Evolutionary conservation across 2,329 filamentous ascomycete species (phyloP).

Genomic region (Colletotrichum sp.): DNA sequence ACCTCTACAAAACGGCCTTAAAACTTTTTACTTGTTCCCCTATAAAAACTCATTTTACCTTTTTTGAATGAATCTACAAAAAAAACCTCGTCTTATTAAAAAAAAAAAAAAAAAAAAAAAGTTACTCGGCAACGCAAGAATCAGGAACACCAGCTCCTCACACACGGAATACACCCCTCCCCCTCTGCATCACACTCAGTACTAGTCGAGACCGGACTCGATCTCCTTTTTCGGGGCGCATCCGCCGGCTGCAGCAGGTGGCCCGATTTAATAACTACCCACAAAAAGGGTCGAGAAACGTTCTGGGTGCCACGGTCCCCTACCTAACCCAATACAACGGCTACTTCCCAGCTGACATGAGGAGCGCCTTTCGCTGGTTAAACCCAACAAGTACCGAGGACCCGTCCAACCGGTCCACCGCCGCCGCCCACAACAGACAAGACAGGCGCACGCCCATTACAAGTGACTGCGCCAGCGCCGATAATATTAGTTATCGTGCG

Average conservation of each 20-base stretch:
- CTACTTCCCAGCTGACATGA: slow-evolving; percentile 23
- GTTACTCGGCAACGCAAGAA: neutral
- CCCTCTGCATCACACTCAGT: neutral
- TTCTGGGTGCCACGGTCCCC: slow-evolving; percentile 21
- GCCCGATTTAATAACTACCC: slow-evolving; percentile 23
- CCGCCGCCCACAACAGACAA: slow-evolving; percentile 22
- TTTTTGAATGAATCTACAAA: too few relatives aligned
- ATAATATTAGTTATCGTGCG: slow-evolving; percentile 44
- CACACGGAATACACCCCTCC: neutral
- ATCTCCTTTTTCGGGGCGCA: slow-evolving; percentile 21
- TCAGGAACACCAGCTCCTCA: neutral
- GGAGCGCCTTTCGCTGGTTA: slow-evolving; percentile 24
- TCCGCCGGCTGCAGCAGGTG: slow-evolving; percentile 19
- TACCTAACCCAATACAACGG: slow-evolving; percentile 21
- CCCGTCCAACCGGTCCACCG: slow-evolving; percentile 25
- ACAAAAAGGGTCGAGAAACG: slow-evolving; percentile 23
- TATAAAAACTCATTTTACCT: too few relatives aligned
- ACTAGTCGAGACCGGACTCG: slow-evolving; percentile 21
- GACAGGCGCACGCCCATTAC: slow-evolving; percentile 13
- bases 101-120: neutral
- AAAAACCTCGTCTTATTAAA: too few relatives aligned
- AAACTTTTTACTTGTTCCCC: too few relatives aligned
- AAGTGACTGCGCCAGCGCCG: slow-evolving; percentile 25
- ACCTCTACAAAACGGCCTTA: too few relatives aligned
- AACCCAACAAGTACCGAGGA: slow-evolving; percentile 26